Base-by-base conservation (phyloP, 148 eudicot species). In the Pouteria glomerata region DNA sequence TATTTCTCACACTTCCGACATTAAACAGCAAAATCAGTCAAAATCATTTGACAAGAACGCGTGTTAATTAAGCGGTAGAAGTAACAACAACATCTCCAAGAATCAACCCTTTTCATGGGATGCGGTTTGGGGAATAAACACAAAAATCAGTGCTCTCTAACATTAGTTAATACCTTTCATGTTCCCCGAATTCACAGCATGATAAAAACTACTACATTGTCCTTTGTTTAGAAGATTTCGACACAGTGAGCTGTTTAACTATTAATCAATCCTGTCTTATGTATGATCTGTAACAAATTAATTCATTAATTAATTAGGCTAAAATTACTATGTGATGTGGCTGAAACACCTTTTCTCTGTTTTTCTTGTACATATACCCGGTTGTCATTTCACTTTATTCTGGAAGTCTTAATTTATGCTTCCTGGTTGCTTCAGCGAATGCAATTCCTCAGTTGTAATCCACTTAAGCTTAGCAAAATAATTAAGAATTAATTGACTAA, bases 371-470 rank as follows among this genome's bases (percentile, higher is more conserved):
- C 69, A 69, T 53, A 50, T 34, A 21, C 11, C 24, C 12, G 0
- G 62, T 15, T 52, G 59, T 7, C 70, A 63, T 65, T 68, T 68
- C 68, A 58, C 67, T 75, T 77, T 69, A 66, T 48, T 44, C 42
- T 37, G 47, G 55, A 51, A 51, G 23, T n/a, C 55, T 51, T 51
- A 21, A 51, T n/a, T n/a, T n/a, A n/a, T n/a, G 35, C 62, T 58
- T 58, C 62, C 35, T 58, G 37, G 62, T 58, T 58, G 62, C 62
- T 58, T 58, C 62, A 58, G 19, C 14, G 37, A 58, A 58, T 13
- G 18, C 62, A 14, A 30, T 37, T 58, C 14, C 62, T 58, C 62
- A 58, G 35, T 57, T 57, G 37, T 27, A 57, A 57, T 57, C 35
- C 33, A 2, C 62, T 29, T n/a, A n/a, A n/a, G 30, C 58, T 55